Evolutionary conservation across 2,329 filamentous ascomycete species (phyloP), one percentile per base, ranked within the genome.

Genomic region (Lasiodiplodia hormozganensis): DNA sequence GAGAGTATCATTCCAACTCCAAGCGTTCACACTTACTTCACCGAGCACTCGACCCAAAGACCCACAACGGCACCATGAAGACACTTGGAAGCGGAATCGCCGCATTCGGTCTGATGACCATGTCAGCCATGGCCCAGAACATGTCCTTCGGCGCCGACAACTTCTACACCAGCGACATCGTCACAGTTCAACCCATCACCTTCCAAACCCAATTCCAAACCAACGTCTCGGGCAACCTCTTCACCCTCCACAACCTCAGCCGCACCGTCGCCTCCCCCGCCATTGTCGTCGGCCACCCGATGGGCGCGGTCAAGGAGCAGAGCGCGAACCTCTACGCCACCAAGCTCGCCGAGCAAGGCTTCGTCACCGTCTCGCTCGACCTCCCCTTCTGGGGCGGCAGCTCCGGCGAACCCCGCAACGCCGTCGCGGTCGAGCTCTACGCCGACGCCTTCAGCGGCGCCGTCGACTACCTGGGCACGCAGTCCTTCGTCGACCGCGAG

Each of bases 301-400:
- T 75, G 71, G 75, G 75, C 10, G 74, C 75, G 3, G 73, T 76
- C 14, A 77, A 77, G 43, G 76, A 77, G 67, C 74, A 77, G 57
- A 74, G 72, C 31, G 74, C 76, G 1, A 77, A 76, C 56, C 69
- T 75, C n/a, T 76, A 76, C 57, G 75, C 75, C n/a, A 75, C 72
- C 0, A 76, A 76, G 68, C 57, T 75, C 34, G 70, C 72, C 12
- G 72, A 76, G 65, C 72, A 73, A 52, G 73, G 75, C 11, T 76
- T 77, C 53, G 70, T 76, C 12, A 71, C 74, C 0, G 52, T 77
- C 2, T 73, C 76, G 2, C 40, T 75, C 14, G 74, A 77, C 51
- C 18, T 70, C 28, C 56, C 74, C 1, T 74, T 70, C 68, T 76
- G 71, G 72, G 76, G 76, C 34, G 71, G 69, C 31, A 76, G 74